phyloP scores from a whole-genome alignment of 768 basidiomycete genomes.

The Lactifluus subvellereus region DNA sequence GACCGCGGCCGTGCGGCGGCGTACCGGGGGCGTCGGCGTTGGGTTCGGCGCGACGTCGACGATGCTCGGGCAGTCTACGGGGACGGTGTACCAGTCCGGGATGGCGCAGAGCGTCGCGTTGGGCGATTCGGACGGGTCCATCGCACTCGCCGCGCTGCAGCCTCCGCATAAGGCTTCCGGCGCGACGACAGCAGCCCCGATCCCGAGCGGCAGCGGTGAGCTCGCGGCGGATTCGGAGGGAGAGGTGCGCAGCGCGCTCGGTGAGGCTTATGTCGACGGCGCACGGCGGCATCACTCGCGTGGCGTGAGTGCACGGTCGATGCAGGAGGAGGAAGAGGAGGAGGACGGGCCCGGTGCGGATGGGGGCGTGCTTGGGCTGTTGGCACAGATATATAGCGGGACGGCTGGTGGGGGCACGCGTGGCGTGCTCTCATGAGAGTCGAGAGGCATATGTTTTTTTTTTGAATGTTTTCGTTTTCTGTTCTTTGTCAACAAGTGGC shows the following conservation, averaged over 20 bases:
- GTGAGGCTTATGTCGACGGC: slow-evolving; percentile 75
- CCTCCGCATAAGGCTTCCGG: not conserved
- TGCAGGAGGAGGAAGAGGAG: slow-evolving; percentile 37
- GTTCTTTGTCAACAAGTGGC: not conserved
- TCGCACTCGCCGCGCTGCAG: slow-evolving; percentile 25
- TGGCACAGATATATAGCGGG: slow-evolving; percentile 81
- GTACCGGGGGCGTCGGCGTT: slow-evolving; percentile 30
- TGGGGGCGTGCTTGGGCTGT: slow-evolving; percentile 75
- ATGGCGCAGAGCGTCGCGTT: slow-evolving; percentile 68
- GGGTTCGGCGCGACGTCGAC: slow-evolving; percentile 38
- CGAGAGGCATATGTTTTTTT: not conserved
- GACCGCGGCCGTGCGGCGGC: slow-evolving; percentile 42
- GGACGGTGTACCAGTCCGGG: slow-evolving; percentile 38
- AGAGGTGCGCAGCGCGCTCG: slow-evolving; percentile 56
- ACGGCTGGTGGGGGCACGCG: slow-evolving; percentile 30
- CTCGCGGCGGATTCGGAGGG: slow-evolving; percentile 39
- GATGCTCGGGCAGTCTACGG: slow-evolving; percentile 33
- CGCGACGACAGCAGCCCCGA: not conserved
- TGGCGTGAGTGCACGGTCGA: slow-evolving; percentile 19
- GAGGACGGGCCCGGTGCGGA: slow-evolving; percentile 63
- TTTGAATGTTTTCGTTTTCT: not conserved
- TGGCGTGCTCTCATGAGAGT: slow-evolving; percentile 8
- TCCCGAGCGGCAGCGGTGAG: slow-evolving; percentile 20
- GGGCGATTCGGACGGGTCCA: slow-evolving; percentile 68
- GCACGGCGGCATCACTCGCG: slow-evolving; percentile 39